phyloP scores from a whole-genome alignment of 1,284 basidiomycete genomes.

The Trametes polyzona region DNA sequence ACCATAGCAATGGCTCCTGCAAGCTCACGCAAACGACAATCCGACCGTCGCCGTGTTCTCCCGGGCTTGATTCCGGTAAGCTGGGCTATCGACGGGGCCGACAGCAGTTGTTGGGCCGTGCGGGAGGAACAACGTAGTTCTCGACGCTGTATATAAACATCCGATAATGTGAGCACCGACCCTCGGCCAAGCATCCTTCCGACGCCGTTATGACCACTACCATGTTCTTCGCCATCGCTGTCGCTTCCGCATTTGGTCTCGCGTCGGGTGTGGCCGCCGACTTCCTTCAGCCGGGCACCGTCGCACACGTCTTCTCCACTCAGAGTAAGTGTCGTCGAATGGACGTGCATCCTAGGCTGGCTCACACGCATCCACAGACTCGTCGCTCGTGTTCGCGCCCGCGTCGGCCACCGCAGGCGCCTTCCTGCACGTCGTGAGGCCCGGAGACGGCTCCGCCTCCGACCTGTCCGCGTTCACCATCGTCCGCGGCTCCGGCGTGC shows the following conservation, averaged over 20 bases:
- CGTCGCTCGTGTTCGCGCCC: conserved; percentile 18
- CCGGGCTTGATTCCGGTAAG: too few species aligned
- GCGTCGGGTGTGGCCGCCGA: conserved; percentile 14
- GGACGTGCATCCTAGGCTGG: too few species aligned
- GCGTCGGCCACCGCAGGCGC: not conserved
- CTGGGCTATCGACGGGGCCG: too few species aligned
- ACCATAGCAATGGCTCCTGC: not conserved
- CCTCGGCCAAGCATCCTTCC: not conserved
- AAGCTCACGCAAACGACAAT: not conserved
- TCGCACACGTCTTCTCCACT: conserved; percentile 19
- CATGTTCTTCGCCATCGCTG: not conserved
- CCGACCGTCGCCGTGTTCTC: too few species aligned
- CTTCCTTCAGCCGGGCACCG: conserved; percentile 12
- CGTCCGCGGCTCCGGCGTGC: conserved; percentile 7
- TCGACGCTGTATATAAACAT: not conserved
- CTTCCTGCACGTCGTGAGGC: not conserved
- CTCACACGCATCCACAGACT: not conserved
- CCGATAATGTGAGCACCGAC: not conserved
- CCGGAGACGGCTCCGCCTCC: conserved; percentile 13
- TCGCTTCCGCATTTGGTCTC: too few species aligned
- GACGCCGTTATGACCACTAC: too few species aligned
- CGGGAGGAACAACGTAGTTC: not conserved
- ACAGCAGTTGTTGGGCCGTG: too few species aligned
- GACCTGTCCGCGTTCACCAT: conserved; percentile 16
- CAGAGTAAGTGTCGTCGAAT: conserved; percentile 19